These are phyloP conservation scores for Pichia sp. DNA, from an alignment of 1,139 yeast species.

Conservation along the genomic window DNA sequence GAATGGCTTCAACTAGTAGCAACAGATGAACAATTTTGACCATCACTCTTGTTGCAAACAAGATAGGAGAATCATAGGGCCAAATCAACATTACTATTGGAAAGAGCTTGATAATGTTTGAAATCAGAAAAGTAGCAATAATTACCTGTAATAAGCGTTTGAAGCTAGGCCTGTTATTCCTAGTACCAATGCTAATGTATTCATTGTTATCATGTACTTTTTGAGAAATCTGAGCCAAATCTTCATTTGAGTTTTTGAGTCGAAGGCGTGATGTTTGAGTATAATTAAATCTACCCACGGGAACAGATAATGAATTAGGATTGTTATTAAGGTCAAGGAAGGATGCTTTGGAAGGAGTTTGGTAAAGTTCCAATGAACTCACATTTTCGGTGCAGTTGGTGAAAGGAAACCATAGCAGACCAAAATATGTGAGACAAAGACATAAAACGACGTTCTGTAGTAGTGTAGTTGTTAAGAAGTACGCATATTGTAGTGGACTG, in stretches of 20 bases:
- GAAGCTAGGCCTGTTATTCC: slow-evolving; percentile 3
- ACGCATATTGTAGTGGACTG: slow-evolving; percentile 52
- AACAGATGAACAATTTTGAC: slow-evolving; percentile 26
- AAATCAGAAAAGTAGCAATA: slow-evolving; percentile 61
- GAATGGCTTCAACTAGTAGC: slow-evolving; percentile 26
- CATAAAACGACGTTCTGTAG: slow-evolving; percentile 54
- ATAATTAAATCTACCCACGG: too few species aligned
- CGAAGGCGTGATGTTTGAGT: too few species aligned
- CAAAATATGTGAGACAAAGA: slow-evolving; percentile 34
- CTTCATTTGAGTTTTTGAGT: too few species aligned
- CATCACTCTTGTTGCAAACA: slow-evolving; percentile 26
- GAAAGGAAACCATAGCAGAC: slow-evolving; percentile 9
- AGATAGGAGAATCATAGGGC: slow-evolving; percentile 79
- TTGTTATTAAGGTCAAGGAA: too few species aligned
- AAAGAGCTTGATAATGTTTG: slow-evolving; percentile 72
- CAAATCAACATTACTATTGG: slow-evolving; percentile 95
- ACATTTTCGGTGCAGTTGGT: too few species aligned
- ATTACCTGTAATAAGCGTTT: slow-evolving; percentile 30
- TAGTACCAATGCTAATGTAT: neutral
- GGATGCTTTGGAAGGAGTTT: too few species aligned
- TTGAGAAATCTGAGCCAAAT: too few species aligned
- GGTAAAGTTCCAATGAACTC: too few species aligned
- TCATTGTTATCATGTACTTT: neutral
- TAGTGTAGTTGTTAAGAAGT: slow-evolving; percentile 57
- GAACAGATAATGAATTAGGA: too few species aligned